Conservation (phyloP, 495 filamentous ascomycete species). For the Daldinia vernicosa region DNA sequence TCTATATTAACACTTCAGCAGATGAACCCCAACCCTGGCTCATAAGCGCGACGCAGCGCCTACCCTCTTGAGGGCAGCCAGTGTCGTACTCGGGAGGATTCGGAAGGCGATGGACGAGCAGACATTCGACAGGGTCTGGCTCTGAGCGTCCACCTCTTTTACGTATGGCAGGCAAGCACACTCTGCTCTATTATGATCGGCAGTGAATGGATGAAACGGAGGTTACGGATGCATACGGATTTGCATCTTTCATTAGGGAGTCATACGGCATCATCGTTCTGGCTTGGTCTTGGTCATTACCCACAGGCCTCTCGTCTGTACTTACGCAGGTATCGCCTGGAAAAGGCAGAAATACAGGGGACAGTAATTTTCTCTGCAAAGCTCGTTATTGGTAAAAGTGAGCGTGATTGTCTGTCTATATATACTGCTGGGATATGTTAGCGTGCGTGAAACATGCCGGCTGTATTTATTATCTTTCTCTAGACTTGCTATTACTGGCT, state of each 20-base stretch:
- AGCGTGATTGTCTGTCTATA: neutral
- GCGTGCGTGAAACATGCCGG: too few relatives aligned
- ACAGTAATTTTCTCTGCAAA: slow-evolving; percentile 35
- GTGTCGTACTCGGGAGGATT: slow-evolving; percentile 31
- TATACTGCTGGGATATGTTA: neutral
- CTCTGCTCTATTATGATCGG: slow-evolving; percentile 34
- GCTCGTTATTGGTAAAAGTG: neutral
- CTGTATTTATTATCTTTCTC: too few relatives aligned
- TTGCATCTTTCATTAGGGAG: slow-evolving; percentile 44
- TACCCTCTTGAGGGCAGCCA: slow-evolving; percentile 41
- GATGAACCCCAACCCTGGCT: slow-evolving; percentile 64
- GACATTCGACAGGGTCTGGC: slow-evolving; percentile 9
- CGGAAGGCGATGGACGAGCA: slow-evolving; percentile 39
- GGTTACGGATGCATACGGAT: slow-evolving; percentile 36
- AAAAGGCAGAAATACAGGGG: slow-evolving; percentile 37
- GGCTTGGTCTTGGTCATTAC: slow-evolving; percentile 36
- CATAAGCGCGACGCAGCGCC: slow-evolving; percentile 43
- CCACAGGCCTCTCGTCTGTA: slow-evolving; percentile 39
- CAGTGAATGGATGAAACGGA: slow-evolving; percentile 38
- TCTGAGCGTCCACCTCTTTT: slow-evolving; percentile 40
- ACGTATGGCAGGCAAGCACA: slow-evolving; percentile 30
- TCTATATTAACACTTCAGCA: slow-evolving; percentile 24
- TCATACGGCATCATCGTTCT: slow-evolving; percentile 43
- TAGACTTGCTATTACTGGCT: too few relatives aligned
- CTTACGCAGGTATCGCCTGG: slow-evolving; percentile 38